A percentile compares a stretch with the other conserved stretches of the same genome.
phyloP scores from a whole-genome alignment of 805 yeast species.

The Torulaspora gathmanii region DNA sequence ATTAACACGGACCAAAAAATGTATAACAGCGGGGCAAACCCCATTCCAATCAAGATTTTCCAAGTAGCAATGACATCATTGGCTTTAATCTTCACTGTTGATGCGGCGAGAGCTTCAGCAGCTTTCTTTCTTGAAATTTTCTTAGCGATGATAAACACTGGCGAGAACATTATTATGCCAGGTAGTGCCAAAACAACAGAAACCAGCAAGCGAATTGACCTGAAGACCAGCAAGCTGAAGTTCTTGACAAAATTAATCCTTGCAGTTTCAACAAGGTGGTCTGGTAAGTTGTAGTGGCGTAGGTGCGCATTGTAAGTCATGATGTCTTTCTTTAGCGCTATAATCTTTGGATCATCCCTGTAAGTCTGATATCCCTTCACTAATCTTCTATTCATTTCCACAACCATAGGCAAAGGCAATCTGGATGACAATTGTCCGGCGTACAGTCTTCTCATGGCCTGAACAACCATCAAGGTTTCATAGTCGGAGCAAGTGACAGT shows the following conservation, averaged over 20 bases:
- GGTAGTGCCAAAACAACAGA: constrained; percentile 71
- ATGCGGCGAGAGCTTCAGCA: constrained; percentile 70
- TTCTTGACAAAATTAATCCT: constrained; percentile 49
- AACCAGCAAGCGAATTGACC: constrained; percentile 53
- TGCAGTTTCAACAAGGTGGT: constrained; percentile 48
- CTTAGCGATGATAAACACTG: constrained; percentile 78
- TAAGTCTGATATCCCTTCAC: constrained; percentile 75
- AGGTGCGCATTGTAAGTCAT: constrained; percentile 69
- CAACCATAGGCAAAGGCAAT: constrained; percentile 74
- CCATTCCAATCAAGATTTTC: constrained; percentile 88
- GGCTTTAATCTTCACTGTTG: constrained; percentile 87
- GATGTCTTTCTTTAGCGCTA: constrained; percentile 57
- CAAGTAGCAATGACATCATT: constrained; percentile 95
- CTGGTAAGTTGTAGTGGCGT: constrained; percentile 57
- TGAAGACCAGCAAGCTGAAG: constrained; percentile 48
- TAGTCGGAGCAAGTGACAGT: constrained; percentile 86
- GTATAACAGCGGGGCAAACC: constrained; percentile 82
- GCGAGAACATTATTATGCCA: constrained; percentile 81
- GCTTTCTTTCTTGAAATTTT: constrained; percentile 70
- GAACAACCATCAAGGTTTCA: constrained; percentile 83
- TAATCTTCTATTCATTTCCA: constrained; percentile 86
- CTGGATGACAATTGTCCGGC: constrained; percentile 65
- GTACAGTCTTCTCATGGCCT: constrained; percentile 86
- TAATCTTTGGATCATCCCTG: constrained; percentile 64
- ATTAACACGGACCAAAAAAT: constrained; percentile 70